A percentile compares a stretch with the other conserved stretches of the same genome.
Conservation (phyloP, 352 stramenopile species). For the Globisporangium cederbergense region DNA sequence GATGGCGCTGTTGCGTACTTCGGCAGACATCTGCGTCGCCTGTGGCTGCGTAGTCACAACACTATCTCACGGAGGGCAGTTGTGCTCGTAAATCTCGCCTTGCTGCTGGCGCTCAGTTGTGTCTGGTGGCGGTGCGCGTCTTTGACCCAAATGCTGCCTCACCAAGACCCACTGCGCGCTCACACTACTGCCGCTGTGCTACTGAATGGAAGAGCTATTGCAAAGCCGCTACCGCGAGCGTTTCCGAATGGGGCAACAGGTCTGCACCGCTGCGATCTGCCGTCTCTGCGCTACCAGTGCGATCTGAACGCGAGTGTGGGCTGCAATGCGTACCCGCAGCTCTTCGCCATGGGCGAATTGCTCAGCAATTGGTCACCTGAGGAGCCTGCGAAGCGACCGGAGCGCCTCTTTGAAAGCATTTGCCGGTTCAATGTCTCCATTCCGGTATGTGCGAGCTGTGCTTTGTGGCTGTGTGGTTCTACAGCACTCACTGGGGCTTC, state of each 20-base stretch:
- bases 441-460: slow-evolving; percentile 24
- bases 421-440: slow-evolving; percentile 66
- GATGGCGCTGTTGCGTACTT: neutral
- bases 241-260: slow-evolving; percentile 47
- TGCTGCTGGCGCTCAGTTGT: neutral
- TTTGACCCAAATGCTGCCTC: neutral
- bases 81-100: neutral
- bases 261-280: slow-evolving; percentile 52
- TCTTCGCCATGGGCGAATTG: slow-evolving; percentile 66
- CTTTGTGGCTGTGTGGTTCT: neutral
- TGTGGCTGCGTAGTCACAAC: neutral
- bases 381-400: slow-evolving; percentile 26
- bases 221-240: slow-evolving; percentile 23
- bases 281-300: slow-evolving; percentile 54
- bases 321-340: slow-evolving; percentile 60
- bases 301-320: slow-evolving; percentile 33
- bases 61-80: neutral
- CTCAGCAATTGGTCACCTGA: slow-evolving; percentile 83
- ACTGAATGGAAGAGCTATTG: slow-evolving; percentile 30
- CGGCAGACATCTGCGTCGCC: neutral
- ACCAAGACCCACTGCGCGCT: too few species aligned
- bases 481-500: neutral
- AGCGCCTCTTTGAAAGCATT: slow-evolving; percentile 51
- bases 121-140: neutral
- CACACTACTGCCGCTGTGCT: slow-evolving; percentile 16